phyloP scores from a whole-genome alignment of 169 alveolate species.

The Plasmodium berghei region DNA sequence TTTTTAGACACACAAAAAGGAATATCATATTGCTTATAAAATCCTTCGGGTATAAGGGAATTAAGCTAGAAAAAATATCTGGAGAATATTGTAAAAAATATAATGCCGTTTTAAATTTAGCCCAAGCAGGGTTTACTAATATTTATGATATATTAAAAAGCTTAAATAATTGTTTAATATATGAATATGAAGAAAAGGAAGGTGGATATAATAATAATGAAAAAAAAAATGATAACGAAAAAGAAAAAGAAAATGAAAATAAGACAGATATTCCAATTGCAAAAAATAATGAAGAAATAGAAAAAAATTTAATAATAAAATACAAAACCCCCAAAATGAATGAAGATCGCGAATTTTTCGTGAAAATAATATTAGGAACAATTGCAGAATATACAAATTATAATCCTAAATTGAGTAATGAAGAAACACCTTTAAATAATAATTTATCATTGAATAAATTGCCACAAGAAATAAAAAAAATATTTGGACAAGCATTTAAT shows the following conservation, averaged over 20 bases:
- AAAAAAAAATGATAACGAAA: not conserved
- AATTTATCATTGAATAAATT: conserved; percentile 49
- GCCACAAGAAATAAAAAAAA: conserved; percentile 57
- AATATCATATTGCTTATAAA: conserved; percentile 30
- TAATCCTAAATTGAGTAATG: conserved; percentile 33
- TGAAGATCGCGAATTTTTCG: conserved; percentile 22
- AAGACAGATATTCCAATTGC: not conserved
- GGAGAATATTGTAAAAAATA: conserved; percentile 70
- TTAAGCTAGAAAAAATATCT: conserved; percentile 44
- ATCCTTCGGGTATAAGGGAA: conserved; percentile 62
- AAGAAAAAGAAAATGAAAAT: not conserved
- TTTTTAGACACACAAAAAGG: conserved; percentile 39
- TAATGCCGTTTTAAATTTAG: conserved; percentile 39
- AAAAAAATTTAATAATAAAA: conserved; percentile 44
- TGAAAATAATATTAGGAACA: conserved; percentile 51
- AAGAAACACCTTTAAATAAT: conserved; percentile 40
- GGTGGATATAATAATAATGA: not conserved
- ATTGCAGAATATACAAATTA: conserved; percentile 51
- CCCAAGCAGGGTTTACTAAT: conserved; percentile 59
- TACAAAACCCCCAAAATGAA: conserved; percentile 58
- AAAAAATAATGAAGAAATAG: conserved; percentile 2
- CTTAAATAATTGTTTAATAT: conserved; percentile 37
- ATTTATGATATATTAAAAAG: conserved; percentile 42
- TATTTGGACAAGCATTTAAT: conserved; percentile 51
- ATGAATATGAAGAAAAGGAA: conserved; percentile 15